Evolutionary conservation across 2,329 filamentous ascomycete species (phyloP), one percentile per base, ranked within the genome.

Genomic region (Xylogone sp.): DNA sequence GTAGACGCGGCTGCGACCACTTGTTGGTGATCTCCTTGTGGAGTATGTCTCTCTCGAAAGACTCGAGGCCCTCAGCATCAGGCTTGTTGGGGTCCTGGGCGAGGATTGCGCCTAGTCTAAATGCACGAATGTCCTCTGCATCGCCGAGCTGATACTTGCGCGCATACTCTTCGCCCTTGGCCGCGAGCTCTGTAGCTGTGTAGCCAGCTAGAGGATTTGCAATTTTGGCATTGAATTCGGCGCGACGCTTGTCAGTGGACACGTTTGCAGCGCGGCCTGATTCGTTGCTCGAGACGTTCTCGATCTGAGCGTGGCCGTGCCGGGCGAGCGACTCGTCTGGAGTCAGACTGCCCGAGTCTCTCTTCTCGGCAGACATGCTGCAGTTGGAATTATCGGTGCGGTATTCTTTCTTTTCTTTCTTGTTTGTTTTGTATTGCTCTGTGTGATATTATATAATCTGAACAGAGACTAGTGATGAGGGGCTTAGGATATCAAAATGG

Each of bases 1-100:
- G 74, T 64, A 80, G 78, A 56, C 65, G 72, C 0, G 86, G 85
- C 59, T 90, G 86, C 5, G 77, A 79, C 87, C 87, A 90, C 54
- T 82, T 83, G 61, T 87, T 76, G 1, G 77, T 78, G 42, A 79
- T 75, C 62, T 91, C 87, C 18, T 77, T 73, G 10, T 77, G 71
- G 39, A 90, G 68, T 4, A 80, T 71, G 2, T 73, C 68, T 42
- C 74, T 75, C 63, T 91, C 87, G 10, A 79, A 73, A 1, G 75
- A 71, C 0, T 75, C 83, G 46, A 88, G 70, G 6, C 76, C 78
- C 12, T 74, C 65, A 43, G 83, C 64, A 18, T 69, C 69, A 18
- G 77, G 79, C 49, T 71, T 71, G 48, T 52, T 43, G 4, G 60
- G 57, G 49, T 66, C 56, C 53, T 77, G 80, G 0, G 82, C 79